phyloP scores from a whole-genome alignment of 192 early-diverging fungal genomes.

The Coemansia sp. region DNA sequence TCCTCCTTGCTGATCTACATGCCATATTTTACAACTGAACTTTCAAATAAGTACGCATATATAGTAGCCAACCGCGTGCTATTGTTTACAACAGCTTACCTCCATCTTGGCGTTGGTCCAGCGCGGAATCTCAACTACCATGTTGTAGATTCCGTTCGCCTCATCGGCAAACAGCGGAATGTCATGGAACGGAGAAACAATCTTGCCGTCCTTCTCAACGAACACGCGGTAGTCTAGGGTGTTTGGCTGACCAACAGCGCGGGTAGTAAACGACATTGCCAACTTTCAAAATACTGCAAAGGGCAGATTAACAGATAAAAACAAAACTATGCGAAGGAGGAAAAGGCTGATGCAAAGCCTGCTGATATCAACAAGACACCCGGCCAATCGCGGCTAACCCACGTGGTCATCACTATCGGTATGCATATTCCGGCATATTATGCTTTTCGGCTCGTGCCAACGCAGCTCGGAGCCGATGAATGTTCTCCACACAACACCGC shows the following conservation, averaged over 20 bases:
- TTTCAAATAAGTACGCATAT: background rate
- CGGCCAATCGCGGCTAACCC: background rate
- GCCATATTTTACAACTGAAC: too few species aligned
- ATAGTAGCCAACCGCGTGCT: background rate
- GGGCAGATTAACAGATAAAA: background rate
- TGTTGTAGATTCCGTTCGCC: constrained; percentile 91
- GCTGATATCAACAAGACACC: background rate
- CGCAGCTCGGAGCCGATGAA: background rate
- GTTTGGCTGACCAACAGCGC: constrained; percentile 81
- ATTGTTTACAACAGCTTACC: constrained; percentile 26
- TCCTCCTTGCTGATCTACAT: constrained; percentile 89
- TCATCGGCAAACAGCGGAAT: constrained; percentile 93
- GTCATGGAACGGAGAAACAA: constrained; percentile 95
- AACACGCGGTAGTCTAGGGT: constrained; percentile 85
- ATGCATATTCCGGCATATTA: background rate
- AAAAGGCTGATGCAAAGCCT: background rate
- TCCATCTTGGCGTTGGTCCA: constrained; percentile 99
- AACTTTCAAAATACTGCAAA: background rate
- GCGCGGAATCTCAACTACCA: constrained; percentile 97
- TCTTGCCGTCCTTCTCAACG: constrained; percentile 79
- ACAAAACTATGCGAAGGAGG: background rate
- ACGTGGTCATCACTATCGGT: background rate
- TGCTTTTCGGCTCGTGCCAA: background rate
- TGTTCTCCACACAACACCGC: background rate
- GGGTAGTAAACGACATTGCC: constrained; percentile 61